Percentiles rank a stretch among this genome's conserved stretches.
These are phyloP conservation scores for Knufia fluminis DNA, from an alignment of 2,329 filamentous ascomycete genomes.

Conservation along the genomic window DNA sequence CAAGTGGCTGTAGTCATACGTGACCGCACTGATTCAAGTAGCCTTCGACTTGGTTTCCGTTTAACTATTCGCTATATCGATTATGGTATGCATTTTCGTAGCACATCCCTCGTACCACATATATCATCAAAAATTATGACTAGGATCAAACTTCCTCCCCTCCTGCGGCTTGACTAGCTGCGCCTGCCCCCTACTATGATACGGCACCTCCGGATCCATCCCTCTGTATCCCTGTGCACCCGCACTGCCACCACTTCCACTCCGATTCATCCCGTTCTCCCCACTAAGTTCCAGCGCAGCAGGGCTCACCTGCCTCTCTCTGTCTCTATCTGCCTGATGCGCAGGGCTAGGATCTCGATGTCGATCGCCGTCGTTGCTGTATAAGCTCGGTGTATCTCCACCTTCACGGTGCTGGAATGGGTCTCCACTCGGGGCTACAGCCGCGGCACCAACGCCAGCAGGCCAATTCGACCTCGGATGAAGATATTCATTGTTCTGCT, in stretches of 20 bases:
- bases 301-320: neutral
- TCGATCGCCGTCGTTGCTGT: constrained; percentile 4
- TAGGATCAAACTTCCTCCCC: constrained; percentile 3
- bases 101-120: neutral
- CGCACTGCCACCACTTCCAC: neutral
- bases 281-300: constrained; percentile 1
- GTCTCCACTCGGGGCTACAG: neutral
- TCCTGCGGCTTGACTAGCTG: neutral
- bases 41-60: too few species aligned
- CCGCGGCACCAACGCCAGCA: neutral
- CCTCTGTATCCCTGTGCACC: constrained; percentile 4
- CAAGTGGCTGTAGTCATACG: too few species aligned
- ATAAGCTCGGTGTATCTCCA: neutral
- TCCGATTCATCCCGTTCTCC: neutral
- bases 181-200: neutral
- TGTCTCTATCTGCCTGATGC: neutral
- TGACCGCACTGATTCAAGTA: too few species aligned
- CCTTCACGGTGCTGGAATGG: neutral
- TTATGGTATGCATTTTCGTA: neutral
- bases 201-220: constrained; percentile 3
- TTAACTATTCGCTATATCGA: too few species aligned
- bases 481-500: constrained; percentile 3
- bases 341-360: neutral
- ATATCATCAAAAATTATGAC: constrained; percentile 7
- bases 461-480: neutral